Percentiles rank a stretch among this genome's conserved stretches.
These are phyloP conservation scores for Pythium inflatum DNA, from an alignment of 352 stramenopile species.

Conservation along the genomic window DNA sequence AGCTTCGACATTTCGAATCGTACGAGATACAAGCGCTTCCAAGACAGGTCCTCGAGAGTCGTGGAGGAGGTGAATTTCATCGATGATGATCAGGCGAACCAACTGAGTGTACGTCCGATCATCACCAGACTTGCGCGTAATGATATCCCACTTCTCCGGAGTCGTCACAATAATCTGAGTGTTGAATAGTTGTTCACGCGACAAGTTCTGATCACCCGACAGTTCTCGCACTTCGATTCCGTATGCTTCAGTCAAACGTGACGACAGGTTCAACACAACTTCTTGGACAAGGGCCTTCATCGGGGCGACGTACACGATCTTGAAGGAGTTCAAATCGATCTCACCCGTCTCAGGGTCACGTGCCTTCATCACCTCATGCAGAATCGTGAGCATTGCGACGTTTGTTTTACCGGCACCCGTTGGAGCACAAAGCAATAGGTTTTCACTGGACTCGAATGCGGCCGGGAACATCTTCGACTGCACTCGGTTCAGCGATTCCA, in stretches of 20 bases:
- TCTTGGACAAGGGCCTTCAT: constrained; percentile 99
- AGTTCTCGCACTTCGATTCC: constrained; percentile 97
- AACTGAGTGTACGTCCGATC: constrained; percentile 98
- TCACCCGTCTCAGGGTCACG: constrained; percentile 72
- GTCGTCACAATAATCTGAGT: constrained; percentile 99
- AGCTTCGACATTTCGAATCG: constrained; percentile 97
- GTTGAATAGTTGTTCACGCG: constrained; percentile 96
- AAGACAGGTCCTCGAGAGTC: constrained; percentile 98
- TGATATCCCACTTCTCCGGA: constrained; percentile 99
- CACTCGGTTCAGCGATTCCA: constrained; percentile 99
- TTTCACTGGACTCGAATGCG: constrained; percentile 94
- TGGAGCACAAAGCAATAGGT: constrained; percentile 98
- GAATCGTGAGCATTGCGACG: constrained; percentile 97
- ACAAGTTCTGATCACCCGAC: constrained; percentile 98
- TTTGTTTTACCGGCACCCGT: constrained; percentile 99
- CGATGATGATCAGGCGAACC: constrained; percentile 98
- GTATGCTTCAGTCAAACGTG: constrained; percentile 92
- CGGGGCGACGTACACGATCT: constrained; percentile 99
- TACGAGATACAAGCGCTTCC: constrained; percentile 97
- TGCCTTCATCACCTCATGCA: constrained; percentile 97
- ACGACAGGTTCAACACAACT: constrained; percentile 97
- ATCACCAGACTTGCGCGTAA: constrained; percentile 98
- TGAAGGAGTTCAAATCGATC: constrained; percentile 97
- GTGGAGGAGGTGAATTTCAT: constrained; percentile 99
- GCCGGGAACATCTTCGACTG: constrained; percentile 97